These are phyloP conservation scores for Nicotiana attenuata DNA, from an alignment of 257 asterid species.

Conservation along the genomic window DNA sequence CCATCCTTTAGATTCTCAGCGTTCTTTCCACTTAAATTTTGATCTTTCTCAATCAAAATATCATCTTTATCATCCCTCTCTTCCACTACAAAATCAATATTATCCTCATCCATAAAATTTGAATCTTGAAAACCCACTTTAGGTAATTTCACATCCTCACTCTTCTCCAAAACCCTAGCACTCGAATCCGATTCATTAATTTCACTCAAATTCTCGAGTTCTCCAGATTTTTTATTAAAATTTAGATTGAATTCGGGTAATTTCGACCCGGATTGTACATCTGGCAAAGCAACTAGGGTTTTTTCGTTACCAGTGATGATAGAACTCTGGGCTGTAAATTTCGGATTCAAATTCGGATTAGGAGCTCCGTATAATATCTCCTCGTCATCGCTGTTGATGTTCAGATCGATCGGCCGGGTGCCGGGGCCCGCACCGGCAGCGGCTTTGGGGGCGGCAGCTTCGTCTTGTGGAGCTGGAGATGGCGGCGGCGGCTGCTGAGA, in stretches of 20 bases:
- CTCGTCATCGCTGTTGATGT: slow-evolving; percentile 49
- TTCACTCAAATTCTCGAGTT: slow-evolving; percentile 17
- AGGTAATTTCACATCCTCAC: slow-evolving; percentile 24
- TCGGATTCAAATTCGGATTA: slow-evolving; percentile 21
- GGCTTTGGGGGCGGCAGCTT: slow-evolving; percentile 12
- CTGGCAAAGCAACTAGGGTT: slow-evolving; percentile 18
- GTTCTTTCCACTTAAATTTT: slow-evolving; percentile 7
- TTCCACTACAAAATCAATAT: slow-evolving; percentile 50
- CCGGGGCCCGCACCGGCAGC: slow-evolving; percentile 15
- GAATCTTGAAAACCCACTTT: slow-evolving; percentile 32
- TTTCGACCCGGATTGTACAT: slow-evolving; percentile 12
- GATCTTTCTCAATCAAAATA: slow-evolving; percentile 41
- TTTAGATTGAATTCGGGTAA: slow-evolving; percentile 36
- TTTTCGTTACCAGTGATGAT: slow-evolving; percentile 22
- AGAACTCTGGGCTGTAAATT: slow-evolving; percentile 16
- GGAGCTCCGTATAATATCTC: slow-evolving; percentile 38
- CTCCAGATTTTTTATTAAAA: slow-evolving; percentile 19
- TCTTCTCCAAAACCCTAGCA: slow-evolving; percentile 58
- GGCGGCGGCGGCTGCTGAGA: slow-evolving; percentile 9
- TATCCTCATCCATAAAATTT: slow-evolving; percentile 51
- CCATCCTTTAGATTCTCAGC: slow-evolving; percentile 10
- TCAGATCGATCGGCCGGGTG: slow-evolving; percentile 61
- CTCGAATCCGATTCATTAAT: slow-evolving; percentile 15
- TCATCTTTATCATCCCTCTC: slow-evolving; percentile 52
- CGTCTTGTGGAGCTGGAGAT: background rate